Percentiles rank a stretch among this genome's conserved stretches.
These are phyloP conservation scores for Verticillium albo-atrum DNA, from an alignment of 2,329 filamentous ascomycete species.

Conservation along the genomic window DNA sequence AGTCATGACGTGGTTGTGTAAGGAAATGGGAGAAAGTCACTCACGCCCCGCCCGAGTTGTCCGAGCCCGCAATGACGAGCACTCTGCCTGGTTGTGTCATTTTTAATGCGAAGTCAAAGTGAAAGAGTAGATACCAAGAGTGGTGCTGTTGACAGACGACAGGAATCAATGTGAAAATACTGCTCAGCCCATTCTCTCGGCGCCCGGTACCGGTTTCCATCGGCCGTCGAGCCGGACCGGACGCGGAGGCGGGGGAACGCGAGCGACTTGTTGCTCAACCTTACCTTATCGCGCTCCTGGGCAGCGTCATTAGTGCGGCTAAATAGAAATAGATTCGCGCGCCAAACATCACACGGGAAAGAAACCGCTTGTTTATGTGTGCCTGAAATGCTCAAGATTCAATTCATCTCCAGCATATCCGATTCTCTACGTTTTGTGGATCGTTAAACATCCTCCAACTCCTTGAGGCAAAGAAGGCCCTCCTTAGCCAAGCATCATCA, in stretches of 20 bases:
- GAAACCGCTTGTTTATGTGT: too few relatives aligned
- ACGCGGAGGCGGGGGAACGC: background rate
- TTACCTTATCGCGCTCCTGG: background rate
- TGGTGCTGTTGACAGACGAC: background rate
- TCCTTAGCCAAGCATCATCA: background rate
- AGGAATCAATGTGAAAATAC: background rate
- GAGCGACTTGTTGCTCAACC: background rate
- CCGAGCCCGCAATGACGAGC: constrained; percentile 81
- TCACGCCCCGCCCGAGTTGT: constrained; percentile 85
- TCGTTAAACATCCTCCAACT: background rate
- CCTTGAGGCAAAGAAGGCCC: background rate
- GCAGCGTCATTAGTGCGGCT: background rate
- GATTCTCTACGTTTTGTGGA: background rate
- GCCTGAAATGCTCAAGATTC: background rate
- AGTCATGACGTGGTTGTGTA: too few relatives aligned
- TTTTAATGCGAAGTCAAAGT: background rate
- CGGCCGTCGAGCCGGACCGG: background rate
- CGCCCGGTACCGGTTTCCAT: constrained; percentile 1
- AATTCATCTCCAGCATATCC: background rate
- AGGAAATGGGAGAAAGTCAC: constrained; percentile 25
- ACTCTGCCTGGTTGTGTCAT: constrained; percentile 47
- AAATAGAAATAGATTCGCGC: too few relatives aligned
- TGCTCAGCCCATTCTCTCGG: background rate
- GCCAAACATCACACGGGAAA: too few relatives aligned
- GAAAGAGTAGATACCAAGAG: background rate